Percentiles rank a stretch among this genome's conserved stretches.
Conservation (phyloP, 805 yeast species). For the Pichia heedii region DNA sequence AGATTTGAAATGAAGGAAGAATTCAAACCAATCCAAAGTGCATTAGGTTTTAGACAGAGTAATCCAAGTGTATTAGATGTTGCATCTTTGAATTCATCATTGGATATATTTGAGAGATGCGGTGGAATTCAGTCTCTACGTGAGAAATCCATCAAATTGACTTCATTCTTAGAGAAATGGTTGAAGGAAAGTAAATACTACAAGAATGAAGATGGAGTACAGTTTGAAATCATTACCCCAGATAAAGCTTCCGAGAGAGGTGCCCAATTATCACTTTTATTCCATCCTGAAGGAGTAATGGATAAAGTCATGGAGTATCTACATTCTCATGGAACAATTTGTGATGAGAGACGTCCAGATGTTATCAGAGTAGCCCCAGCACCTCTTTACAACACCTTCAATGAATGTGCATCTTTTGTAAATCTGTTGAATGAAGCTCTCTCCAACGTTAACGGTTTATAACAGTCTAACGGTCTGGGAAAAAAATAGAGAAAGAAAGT, state of each 20-base stretch:
- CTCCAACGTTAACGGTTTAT: not conserved
- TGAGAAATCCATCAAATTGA: constrained; percentile 46
- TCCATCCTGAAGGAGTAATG: constrained; percentile 54
- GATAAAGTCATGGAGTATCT: constrained; percentile 44
- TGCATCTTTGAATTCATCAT: constrained; percentile 59
- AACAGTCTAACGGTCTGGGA: too few relatives aligned
- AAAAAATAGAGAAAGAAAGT: too few relatives aligned
- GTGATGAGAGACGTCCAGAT: constrained; percentile 84
- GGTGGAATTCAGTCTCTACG: constrained; percentile 61
- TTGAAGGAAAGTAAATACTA: constrained; percentile 42
- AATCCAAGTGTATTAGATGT: constrained; percentile 86
- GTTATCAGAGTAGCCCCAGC: constrained; percentile 87
- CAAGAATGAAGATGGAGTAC: constrained; percentile 22
- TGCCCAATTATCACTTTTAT: constrained; percentile 71
- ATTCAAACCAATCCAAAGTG: constrained; percentile 78
- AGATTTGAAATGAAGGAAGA: constrained; percentile 73
- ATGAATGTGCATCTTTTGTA: constrained; percentile 46
- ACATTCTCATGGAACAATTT: constrained; percentile 52
- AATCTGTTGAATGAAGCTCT: constrained; percentile 34
- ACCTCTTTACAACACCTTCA: constrained; percentile 73
- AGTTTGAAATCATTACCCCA: constrained; percentile 74
- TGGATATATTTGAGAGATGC: constrained; percentile 46
- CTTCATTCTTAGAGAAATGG: constrained; percentile 43
- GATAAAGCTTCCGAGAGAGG: constrained; percentile 52
- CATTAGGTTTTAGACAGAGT: constrained; percentile 81